Base-by-base conservation (phyloP, 768 basidiomycete species). In the Amanita inopinata region DNA sequence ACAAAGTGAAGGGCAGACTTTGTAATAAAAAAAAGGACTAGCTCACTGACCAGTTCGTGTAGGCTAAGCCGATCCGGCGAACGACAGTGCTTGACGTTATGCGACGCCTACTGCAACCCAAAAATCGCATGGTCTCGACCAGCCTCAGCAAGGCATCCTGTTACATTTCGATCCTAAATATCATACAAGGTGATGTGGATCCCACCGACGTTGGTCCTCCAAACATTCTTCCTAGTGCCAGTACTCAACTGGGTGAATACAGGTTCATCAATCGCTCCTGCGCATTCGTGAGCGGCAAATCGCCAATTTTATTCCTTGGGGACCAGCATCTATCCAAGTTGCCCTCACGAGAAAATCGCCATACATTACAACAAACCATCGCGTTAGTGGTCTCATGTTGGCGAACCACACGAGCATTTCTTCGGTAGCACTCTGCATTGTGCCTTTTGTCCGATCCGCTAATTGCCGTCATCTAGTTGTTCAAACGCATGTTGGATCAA, bases 391-490 rank as follows among this genome's bases (percentile, higher is more conserved):
- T 0, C 71, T 99, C 38, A 98, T 99, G 96, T 75, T 99, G 38
- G 96, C 93, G 7, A 99, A 99, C 54, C 96, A 99, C 59, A 99
- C 96, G n/a, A 92, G 91, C 53, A 91, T 99, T 46, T 90, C 90
- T 19, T 92, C 91, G 24, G 88, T 93, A 51, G n/a, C n/a, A n/a
- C n/a, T n/a, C n/a, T n/a, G n/a, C n/a, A n/a, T n/a, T 9, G 28
- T 31, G 9, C n/a, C n/a, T n/a, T 9, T 31, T 9, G n/a, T n/a
- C 28, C 9, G n/a, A n/a, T 31, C 28, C 9, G n/a, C 9, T 31
- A 31, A 9, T n/a, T 31, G 9, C 9, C 9, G 28, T 31, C 28
- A 9, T 9, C 9, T 55, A 94, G 91, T 63, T 98, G 31, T 97
- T 98, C 70, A 90, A 92, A 62, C 81, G 91, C 1, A 94, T 93